Percentiles rank a stretch among this genome's conserved stretches.
These are phyloP conservation scores for Dipodascopsis uninucleata DNA, from an alignment of 805 yeast species.

Conservation along the genomic window DNA sequence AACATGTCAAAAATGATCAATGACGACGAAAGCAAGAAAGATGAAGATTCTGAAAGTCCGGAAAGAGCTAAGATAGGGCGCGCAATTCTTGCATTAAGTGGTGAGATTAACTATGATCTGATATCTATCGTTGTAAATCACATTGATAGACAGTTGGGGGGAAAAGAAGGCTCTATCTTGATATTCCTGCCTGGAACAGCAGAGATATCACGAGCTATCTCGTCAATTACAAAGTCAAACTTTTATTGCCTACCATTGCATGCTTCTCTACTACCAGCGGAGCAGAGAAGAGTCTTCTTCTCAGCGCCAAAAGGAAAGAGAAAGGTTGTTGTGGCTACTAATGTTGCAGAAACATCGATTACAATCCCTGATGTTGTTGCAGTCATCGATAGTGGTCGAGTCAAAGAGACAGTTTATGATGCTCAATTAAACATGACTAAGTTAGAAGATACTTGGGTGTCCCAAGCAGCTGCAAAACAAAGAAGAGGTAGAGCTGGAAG, in stretches of 20 bases:
- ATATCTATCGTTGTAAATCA: slow-evolving; percentile 53
- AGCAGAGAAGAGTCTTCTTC: slow-evolving; percentile 73
- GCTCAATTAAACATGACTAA: slow-evolving; percentile 62
- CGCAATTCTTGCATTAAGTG: slow-evolving; percentile 18
- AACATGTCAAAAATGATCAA: slow-evolving; percentile 3
- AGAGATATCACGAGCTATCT: slow-evolving; percentile 69
- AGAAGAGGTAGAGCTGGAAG: slow-evolving; percentile 99
- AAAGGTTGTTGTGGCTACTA: slow-evolving; percentile 84
- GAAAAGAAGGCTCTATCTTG: slow-evolving; percentile 52
- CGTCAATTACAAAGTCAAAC: slow-evolving; percentile 37
- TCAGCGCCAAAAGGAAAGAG: slow-evolving; percentile 52
- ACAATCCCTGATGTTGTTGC: slow-evolving; percentile 94
- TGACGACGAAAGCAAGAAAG: slow-evolving; percentile 9
- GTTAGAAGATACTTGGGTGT: slow-evolving; percentile 78
- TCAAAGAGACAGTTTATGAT: slow-evolving; percentile 73
- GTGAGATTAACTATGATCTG: slow-evolving; percentile 63
- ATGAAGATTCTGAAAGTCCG: slow-evolving; percentile 24
- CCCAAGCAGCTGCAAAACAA: slow-evolving; percentile 84
- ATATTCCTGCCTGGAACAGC: slow-evolving; percentile 87
- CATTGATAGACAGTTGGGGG: slow-evolving; percentile 50
- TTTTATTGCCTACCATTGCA: slow-evolving; percentile 70
- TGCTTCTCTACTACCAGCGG: slow-evolving; percentile 78
- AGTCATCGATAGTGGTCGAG: slow-evolving; percentile 83
- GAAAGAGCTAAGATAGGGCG: too few species aligned
- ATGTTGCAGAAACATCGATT: slow-evolving; percentile 95